These are phyloP conservation scores for Zygotorulaspora mrakii DNA, from an alignment of 1,139 yeast species.

Conservation along the genomic window DNA sequence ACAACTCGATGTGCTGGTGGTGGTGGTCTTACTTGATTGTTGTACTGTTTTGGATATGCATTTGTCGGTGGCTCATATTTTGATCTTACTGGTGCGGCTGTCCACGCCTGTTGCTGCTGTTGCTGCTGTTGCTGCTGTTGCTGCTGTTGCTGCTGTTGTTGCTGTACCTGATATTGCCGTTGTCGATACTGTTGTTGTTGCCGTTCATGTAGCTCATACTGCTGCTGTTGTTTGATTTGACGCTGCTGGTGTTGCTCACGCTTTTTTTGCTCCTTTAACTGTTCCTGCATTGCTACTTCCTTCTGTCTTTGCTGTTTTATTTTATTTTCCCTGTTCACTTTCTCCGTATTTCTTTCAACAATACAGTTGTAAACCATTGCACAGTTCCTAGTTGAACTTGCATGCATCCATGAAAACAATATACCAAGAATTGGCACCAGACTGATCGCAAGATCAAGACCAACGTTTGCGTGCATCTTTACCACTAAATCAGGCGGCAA, in stretches of 20 bases:
- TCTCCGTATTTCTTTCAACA: slow-evolving; percentile 40
- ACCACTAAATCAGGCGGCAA: slow-evolving; percentile 60
- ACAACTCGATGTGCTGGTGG: slow-evolving; percentile 9
- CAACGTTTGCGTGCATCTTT: slow-evolving; percentile 69
- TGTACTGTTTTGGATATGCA: slow-evolving; percentile 1
- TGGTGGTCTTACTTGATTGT: slow-evolving; percentile 10
- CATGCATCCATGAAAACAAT: slow-evolving; percentile 72
- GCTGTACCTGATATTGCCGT: slow-evolving; percentile 6
- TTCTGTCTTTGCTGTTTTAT: slow-evolving; percentile 6
- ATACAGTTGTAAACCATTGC: slow-evolving; percentile 59
- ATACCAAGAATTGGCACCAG: slow-evolving; percentile 78
- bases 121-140: slow-evolving; percentile 2
- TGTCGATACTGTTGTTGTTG: slow-evolving; percentile 7
- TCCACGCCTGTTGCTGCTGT: too few species aligned
- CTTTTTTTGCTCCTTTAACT: slow-evolving; percentile 1
- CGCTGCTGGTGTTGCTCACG: not conserved
- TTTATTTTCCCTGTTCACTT: slow-evolving; percentile 20
- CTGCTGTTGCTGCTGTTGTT: slow-evolving; percentile 1
- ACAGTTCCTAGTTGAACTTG: slow-evolving; percentile 87
- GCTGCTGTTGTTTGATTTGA: slow-evolving; percentile 4
- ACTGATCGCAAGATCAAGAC: slow-evolving; percentile 66
- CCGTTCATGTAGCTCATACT: slow-evolving; percentile 1
- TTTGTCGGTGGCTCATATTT: slow-evolving; percentile 3
- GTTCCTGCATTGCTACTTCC: slow-evolving; percentile 3
- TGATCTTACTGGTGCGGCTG: too few species aligned